Conservation (phyloP, 441 rosid genomes). For the Monsonia emarginata region DNA sequence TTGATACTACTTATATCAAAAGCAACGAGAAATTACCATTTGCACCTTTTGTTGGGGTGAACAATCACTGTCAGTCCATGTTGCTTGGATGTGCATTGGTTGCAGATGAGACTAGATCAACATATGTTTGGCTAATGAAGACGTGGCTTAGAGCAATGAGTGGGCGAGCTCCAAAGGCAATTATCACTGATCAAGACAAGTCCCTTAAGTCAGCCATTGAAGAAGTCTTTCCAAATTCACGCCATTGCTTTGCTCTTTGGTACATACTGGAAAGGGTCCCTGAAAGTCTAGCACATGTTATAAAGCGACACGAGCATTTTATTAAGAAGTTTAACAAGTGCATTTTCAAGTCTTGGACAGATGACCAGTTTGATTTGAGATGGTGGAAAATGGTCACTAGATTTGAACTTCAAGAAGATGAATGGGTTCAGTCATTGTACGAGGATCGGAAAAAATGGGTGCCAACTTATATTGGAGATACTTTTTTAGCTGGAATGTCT, state of each 20-base stretch:
- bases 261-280: conserved; percentile 35
- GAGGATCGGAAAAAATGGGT: conserved; percentile 55
- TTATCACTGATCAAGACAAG: conserved; percentile 47
- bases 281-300: conserved; percentile 26
- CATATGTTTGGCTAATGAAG: conserved; percentile 44
- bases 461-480: conserved; percentile 35
- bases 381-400: conserved; percentile 46
- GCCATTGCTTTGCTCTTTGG: conserved; percentile 54
- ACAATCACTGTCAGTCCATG: conserved; percentile 36
- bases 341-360: conserved; percentile 39
- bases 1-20: conserved; percentile 42
- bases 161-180: conserved; percentile 39
- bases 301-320: conserved; percentile 33
- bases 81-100: conserved; percentile 54
- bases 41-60: conserved; percentile 51
- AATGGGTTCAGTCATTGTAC: conserved; percentile 42
- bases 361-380: conserved; percentile 44
- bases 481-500: conserved; percentile 48
- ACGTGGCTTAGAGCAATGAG: conserved; percentile 55
- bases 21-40: conserved; percentile 36
- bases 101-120: conserved; percentile 38
- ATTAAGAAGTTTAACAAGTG: conserved; percentile 36
- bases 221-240: conserved; percentile 35
- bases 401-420: conserved; percentile 34
- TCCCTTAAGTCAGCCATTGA: conserved; percentile 34